A percentile compares a stretch with the other conserved stretches of the same genome.
Conservation (phyloP, 257 asterid species). For the Fraxinus quadrangulata region DNA sequence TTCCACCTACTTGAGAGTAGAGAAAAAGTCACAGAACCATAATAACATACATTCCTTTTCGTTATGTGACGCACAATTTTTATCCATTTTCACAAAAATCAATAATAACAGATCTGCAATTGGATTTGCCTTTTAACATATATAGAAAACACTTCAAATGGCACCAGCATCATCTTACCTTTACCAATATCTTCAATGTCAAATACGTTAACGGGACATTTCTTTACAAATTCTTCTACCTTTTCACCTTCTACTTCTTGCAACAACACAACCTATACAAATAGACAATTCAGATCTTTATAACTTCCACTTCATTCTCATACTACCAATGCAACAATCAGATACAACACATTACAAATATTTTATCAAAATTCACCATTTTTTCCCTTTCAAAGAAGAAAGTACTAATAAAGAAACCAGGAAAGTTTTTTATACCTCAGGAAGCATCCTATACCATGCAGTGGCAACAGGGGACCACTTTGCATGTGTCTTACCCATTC, state of each 20-base stretch:
- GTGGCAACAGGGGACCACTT: conserved; percentile 99
- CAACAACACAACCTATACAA: conserved; percentile 62
- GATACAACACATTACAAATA: not conserved
- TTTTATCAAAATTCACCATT: not conserved
- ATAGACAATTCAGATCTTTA: not conserved
- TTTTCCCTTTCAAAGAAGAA: not conserved
- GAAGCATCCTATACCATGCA: conserved; percentile 98
- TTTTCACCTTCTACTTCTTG: conserved; percentile 68
- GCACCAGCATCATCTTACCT: conserved; percentile 42
- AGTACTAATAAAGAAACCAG: not conserved
- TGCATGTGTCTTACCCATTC: conserved; percentile 93
- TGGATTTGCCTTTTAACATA: conserved; percentile 9
- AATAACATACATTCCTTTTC: conserved; percentile 1
- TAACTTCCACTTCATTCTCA: not conserved
- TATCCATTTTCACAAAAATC: not conserved
- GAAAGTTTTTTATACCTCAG: conserved; percentile 64
- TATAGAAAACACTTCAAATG: not conserved
- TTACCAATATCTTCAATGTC: conserved; percentile 85
- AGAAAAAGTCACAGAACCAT: conserved; percentile 12
- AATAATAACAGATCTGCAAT: not conserved
- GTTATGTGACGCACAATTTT: not conserved
- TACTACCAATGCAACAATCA: not conserved
- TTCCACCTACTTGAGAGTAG: conserved; percentile 43
- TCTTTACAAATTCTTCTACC: conserved; percentile 79
- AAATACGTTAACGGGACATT: conserved; percentile 86